These are phyloP conservation scores for Trematosphaeria pertusa DNA, from an alignment of 2,329 filamentous ascomycete species.

Conservation along the genomic window DNA sequence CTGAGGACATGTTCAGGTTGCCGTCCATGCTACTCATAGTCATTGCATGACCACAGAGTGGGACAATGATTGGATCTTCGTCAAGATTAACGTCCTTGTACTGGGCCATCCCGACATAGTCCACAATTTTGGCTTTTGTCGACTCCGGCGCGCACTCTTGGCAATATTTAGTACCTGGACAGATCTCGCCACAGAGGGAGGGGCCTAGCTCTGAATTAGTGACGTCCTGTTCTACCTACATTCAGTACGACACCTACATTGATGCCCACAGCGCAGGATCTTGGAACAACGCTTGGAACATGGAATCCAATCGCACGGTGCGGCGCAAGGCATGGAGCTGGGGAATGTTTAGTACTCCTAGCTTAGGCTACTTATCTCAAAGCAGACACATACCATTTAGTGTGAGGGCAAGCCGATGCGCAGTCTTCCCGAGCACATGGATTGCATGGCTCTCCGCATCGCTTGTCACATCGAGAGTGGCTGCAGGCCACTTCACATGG, in stretches of 20 bases:
- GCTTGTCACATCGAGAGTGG: conserved; percentile 63
- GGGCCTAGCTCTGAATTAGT: conserved; percentile 50
- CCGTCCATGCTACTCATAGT: conserved; percentile 68
- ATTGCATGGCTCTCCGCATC: conserved; percentile 66
- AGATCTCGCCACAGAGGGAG: conserved; percentile 69
- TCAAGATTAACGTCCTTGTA: conserved; percentile 67
- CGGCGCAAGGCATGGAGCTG: conserved; percentile 65
- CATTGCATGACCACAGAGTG: conserved; percentile 68
- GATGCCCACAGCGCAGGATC: conserved; percentile 64
- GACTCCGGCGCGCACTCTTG: conserved; percentile 60
- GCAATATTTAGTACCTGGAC: conserved; percentile 62
- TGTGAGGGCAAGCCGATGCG: conserved; percentile 63
- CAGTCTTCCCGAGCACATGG: conserved; percentile 66
- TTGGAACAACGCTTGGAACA: conserved; percentile 67
- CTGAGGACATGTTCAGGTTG: conserved; percentile 60
- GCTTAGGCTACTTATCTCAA: too few species aligned
- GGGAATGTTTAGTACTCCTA: neutral
- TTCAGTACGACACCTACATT: too few species aligned
- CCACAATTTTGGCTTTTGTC: conserved; percentile 59
- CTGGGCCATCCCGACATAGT: conserved; percentile 61
- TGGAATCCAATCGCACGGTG: conserved; percentile 71
- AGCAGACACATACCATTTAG: conserved; percentile 46
- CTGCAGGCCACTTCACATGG: conserved; percentile 64
- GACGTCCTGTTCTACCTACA: too few species aligned
- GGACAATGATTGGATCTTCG: conserved; percentile 67